A percentile compares a stretch with the other conserved stretches of the same genome.
Conservation (phyloP, 2,329 filamentous ascomycete species). For the Clonostachys solani region DNA sequence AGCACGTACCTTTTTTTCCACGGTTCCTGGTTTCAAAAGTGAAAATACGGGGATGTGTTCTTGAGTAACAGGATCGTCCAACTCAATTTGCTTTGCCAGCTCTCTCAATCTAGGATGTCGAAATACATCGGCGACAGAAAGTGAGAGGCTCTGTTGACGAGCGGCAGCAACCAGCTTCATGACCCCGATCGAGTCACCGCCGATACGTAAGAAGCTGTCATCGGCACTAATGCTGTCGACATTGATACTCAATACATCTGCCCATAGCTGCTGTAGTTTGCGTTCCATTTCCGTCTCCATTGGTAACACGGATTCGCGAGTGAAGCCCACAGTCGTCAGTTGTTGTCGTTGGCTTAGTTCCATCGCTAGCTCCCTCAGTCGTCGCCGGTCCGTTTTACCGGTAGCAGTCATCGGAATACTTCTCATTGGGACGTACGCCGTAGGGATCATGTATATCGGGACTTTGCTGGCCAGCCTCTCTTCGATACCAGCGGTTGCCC, state of each 20-base stretch:
- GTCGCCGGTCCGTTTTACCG: slow-evolving; percentile 21
- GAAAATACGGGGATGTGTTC: too few relatives aligned
- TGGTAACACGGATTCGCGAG: background rate
- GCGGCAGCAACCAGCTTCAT: slow-evolving; percentile 27
- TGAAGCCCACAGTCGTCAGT: background rate
- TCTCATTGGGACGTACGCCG: slow-evolving; percentile 34
- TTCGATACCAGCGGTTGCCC: background rate
- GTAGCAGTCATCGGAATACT: slow-evolving; percentile 35
- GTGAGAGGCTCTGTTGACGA: background rate
- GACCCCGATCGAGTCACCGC: slow-evolving; percentile 38
- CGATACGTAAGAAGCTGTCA: slow-evolving; percentile 40
- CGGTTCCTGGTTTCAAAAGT: too few relatives aligned
- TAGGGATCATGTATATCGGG: slow-evolving; percentile 32
- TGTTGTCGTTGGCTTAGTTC: background rate
- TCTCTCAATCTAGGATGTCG: background rate
- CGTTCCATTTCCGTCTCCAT: slow-evolving; percentile 26
- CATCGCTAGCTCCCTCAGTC: slow-evolving; percentile 7
- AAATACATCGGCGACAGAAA: background rate
- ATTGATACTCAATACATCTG: background rate
- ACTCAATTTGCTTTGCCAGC: background rate
- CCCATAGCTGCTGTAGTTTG: background rate
- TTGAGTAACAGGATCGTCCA: too few relatives aligned
- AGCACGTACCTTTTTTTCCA: too few relatives aligned
- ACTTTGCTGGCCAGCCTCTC: slow-evolving; percentile 9
- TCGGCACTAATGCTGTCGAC: slow-evolving; percentile 21